Conservation (phyloP, 1,139 yeast species). For the Saccharomycopsis phalli region DNA sequence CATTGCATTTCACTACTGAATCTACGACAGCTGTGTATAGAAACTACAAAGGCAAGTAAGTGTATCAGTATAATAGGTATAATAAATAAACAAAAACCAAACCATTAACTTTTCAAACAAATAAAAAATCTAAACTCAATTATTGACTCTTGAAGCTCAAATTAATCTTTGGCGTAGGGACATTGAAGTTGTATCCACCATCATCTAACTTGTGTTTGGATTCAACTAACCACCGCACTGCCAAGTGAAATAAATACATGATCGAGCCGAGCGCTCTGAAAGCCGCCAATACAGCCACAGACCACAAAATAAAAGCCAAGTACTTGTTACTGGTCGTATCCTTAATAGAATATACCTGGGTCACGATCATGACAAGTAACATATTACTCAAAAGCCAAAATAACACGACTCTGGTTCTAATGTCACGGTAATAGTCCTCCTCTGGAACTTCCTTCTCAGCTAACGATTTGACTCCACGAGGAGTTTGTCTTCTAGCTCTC, state of each 20-base stretch:
- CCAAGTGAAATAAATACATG: slow-evolving; percentile 48
- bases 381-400: slow-evolving; percentile 81
- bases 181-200: slow-evolving; percentile 21
- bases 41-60: not conserved
- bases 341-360: slow-evolving; percentile 67
- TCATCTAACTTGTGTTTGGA: slow-evolving; percentile 31
- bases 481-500: slow-evolving; percentile 56
- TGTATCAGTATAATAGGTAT: not conserved
- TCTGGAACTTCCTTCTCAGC: slow-evolving; percentile 42
- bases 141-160: slow-evolving; percentile 9
- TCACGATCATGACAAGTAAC: slow-evolving; percentile 73
- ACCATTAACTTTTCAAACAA: not conserved
- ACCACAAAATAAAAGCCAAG: slow-evolving; percentile 78
- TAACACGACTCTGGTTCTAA: slow-evolving; percentile 89
- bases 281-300: slow-evolving; percentile 74
- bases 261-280: slow-evolving; percentile 75
- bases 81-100: not conserved
- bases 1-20: not conserved
- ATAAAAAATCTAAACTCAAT: not conserved
- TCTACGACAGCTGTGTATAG: no score
- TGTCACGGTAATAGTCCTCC: slow-evolving; percentile 90
- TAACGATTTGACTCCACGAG: slow-evolving; percentile 33
- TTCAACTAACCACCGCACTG: slow-evolving; percentile 30
- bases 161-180: slow-evolving; percentile 18
- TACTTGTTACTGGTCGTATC: slow-evolving; percentile 62